phyloP scores from a whole-genome alignment of 257 asterid genomes.

The Ilex asprella region DNA sequence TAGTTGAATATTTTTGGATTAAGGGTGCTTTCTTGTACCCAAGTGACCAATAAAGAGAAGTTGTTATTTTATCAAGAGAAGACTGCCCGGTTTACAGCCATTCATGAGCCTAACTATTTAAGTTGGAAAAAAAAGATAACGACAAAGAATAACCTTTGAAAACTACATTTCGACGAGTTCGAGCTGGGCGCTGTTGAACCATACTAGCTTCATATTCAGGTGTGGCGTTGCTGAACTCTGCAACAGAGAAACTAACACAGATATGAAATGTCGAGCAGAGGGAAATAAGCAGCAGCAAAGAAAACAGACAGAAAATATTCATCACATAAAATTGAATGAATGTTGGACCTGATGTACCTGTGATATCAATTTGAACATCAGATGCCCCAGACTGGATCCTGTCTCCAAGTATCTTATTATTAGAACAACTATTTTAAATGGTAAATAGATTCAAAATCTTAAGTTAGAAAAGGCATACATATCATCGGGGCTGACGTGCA shows the following conservation, averaged over 20 bases:
- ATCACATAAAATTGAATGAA: neutral
- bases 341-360: slow-evolving; percentile 8
- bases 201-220: slow-evolving; percentile 5
- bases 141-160: slow-evolving; percentile 17
- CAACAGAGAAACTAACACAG: neutral
- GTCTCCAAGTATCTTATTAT: neutral
- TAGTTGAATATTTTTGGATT: neutral
- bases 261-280: neutral
- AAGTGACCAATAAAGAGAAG: neutral
- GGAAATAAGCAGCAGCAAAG: neutral
- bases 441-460: neutral
- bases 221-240: slow-evolving; percentile 4
- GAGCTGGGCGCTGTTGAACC: slow-evolving; percentile 6
- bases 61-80: neutral
- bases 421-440: neutral
- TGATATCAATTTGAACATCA: slow-evolving; percentile 11
- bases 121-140: neutral
- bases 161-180: slow-evolving; percentile 3
- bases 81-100: neutral
- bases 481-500: slow-evolving; percentile 12
- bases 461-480: slow-evolving; percentile 8
- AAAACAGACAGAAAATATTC: neutral
- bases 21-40: neutral
- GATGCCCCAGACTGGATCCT: slow-evolving; percentile 6
- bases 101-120: neutral